Evolutionary conservation across 73 alveolate species (phyloP), one percentile per base, ranked within the genome.

Genomic region (Tetrahymena elliotti): DNA sequence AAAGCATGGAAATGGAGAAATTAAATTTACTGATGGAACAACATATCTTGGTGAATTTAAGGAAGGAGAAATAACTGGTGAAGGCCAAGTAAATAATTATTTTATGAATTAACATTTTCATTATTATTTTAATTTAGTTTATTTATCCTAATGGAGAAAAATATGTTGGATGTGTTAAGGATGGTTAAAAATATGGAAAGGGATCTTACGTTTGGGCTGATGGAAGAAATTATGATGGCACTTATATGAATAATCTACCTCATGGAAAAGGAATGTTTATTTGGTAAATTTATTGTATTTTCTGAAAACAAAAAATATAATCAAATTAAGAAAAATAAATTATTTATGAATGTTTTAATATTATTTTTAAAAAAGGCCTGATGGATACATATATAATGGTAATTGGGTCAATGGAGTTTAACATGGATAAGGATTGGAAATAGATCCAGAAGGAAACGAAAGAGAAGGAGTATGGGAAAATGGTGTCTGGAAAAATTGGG

Each of bases 291-390:
- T n/a, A n/a, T n/a, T n/a, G n/a, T n/a, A n/a, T n/a, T n/a, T n/a
- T n/a, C n/a, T n/a, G n/a, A n/a, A n/a, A n/a, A n/a, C n/a, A n/a
- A n/a, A n/a, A n/a, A n/a, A n/a, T n/a, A n/a, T n/a, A n/a, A n/a
- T n/a, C n/a, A n/a, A n/a, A n/a, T n/a, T n/a, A n/a, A n/a, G n/a
- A n/a, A n/a, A n/a, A n/a, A n/a, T n/a, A n/a, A n/a, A n/a, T n/a
- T n/a, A n/a, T n/a, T n/a, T n/a, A n/a, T n/a, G n/a, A n/a, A n/a
- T n/a, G n/a, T n/a, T n/a, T n/a, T n/a, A n/a, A n/a, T n/a, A n/a
- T n/a, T n/a, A n/a, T n/a, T n/a, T n/a, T n/a, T n/a, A n/a, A n/a
- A 40, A 36, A 83, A 94, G 96, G 96, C 96, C 96, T 20, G 96
- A 94, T 88, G 38, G 39, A 47, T 94, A 94, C 92, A 94, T 94